phyloP scores from a whole-genome alignment of 2,329 filamentous ascomycete species.

The Diplocarpon mali region DNA sequence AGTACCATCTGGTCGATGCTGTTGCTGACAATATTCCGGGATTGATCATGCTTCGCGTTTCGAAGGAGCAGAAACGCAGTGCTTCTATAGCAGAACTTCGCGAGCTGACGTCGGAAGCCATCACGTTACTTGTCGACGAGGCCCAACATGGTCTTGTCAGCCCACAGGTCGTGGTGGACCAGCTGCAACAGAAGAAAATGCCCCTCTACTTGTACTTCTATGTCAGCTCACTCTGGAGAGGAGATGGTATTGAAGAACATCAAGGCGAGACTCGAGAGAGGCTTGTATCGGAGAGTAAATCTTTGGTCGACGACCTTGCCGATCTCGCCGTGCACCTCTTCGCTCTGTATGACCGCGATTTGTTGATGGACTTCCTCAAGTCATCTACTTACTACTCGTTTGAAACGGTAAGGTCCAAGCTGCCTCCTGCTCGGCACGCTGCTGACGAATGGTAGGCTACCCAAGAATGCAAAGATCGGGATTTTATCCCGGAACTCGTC shows the following conservation, averaged over 20 bases:
- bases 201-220: conserved; percentile 86
- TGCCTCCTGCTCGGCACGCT: not conserved
- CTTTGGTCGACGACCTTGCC: conserved; percentile 75
- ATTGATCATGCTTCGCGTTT: conserved; percentile 79
- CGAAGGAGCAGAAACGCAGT: conserved; percentile 53
- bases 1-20: conserved; percentile 82
- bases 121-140: conserved; percentile 79
- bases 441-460: conserved; percentile 39
- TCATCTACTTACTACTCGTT: conserved; percentile 81
- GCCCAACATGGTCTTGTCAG: conserved; percentile 79
- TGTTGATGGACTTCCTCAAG: conserved; percentile 82
- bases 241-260: conserved; percentile 50
- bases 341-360: conserved; percentile 64
- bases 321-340: conserved; percentile 82
- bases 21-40: conserved; percentile 83
- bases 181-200: conserved; percentile 58
- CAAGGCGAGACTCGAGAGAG: conserved; percentile 43
- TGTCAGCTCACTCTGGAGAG: conserved; percentile 73
- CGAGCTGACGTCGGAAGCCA: conserved; percentile 69
- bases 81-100: conserved; percentile 63
- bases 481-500: conserved; percentile 87
- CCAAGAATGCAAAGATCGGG: conserved; percentile 66
- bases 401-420: conserved; percentile 43
- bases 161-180: conserved; percentile 64
- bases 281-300: conserved; percentile 45